Base-by-base conservation (phyloP, 345 rosid genomes). In the Boechera divaricarpa region DNA sequence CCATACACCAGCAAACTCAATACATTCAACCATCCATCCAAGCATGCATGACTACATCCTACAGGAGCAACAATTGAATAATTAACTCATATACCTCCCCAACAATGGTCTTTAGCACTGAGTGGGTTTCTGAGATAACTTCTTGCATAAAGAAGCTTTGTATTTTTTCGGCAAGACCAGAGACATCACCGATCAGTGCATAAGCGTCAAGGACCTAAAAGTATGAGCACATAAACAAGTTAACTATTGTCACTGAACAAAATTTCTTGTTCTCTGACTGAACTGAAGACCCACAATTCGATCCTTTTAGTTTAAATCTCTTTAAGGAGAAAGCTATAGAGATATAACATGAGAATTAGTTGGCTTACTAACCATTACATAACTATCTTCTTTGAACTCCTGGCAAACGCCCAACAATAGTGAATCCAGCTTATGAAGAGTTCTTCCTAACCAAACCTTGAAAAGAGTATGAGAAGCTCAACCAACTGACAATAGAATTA, bases 71-170 rank as follows among this genome's bases (percentile, higher is more conserved):
- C 58, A 42, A 58, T 33, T 72, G 10, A 63, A 62, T 55, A 48
- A 57, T 21, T 56, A 55, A 63, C 69, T 54, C 73, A 59, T 74
- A 26, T 85, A 96, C 99, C 98, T 93, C 99, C 42, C 84, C 84
- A 76, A 91, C 85, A 57, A 87, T 80, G 81, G 80, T 78, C 88
- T 89, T 92, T 84, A 96, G 78, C 32, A 90, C 89, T 47, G 84
- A 80, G 76, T 96, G 94, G 24, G 96, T 92, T 85, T 91, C 96
- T 53, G 98, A 87, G 70, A 96, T 87, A 86, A 91, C 95, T 82
- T 96, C 99, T 78, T 96, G 98, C 98, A 93, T 88, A 81, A 87
- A 96, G 83, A 90, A 92, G 84, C 98, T 96, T 68, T 96, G 97
- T 76, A 96, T 86, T 88, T 96, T 96, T 81, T 92, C 99, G 44